Conservation (phyloP, 257 asterid genomes). For the Datura wrightii region DNA sequence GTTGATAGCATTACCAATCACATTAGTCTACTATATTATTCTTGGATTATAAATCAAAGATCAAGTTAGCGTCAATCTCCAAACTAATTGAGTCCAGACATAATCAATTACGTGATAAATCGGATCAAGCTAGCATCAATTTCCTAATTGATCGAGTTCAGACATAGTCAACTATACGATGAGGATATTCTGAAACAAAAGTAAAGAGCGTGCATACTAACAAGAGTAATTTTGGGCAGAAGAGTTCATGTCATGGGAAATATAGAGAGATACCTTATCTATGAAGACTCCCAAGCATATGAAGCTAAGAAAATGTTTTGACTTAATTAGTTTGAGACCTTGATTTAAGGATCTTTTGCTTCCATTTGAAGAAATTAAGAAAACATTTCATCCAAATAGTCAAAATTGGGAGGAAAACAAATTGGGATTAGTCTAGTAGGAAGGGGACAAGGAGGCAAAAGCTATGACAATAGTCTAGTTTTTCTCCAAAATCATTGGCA, state of each 20-base stretch:
- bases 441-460: slow-evolving; percentile 47
- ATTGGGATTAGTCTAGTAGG: slow-evolving; percentile 34
- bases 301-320: background rate
- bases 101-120: background rate
- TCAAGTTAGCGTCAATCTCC: background rate
- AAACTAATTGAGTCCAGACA: background rate
- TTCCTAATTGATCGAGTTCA: background rate
- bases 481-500: slow-evolving; percentile 41
- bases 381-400: slow-evolving; percentile 28
- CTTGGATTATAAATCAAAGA: slow-evolving; percentile 48
- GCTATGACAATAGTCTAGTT: slow-evolving; percentile 23
- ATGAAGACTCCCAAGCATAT: slow-evolving; percentile 16
- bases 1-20: slow-evolving; percentile 73
- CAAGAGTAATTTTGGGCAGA: background rate
- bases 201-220: background rate
- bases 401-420: slow-evolving; percentile 38
- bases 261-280: slow-evolving; percentile 11
- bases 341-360: slow-evolving; percentile 44
- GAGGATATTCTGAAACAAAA: background rate
- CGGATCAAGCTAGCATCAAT: background rate
- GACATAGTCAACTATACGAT: background rate
- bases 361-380: slow-evolving; percentile 36
- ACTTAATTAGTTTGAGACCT: slow-evolving; percentile 25
- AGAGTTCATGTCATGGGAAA: slow-evolving; percentile 27
- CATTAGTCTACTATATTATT: slow-evolving; percentile 60